Evolutionary conservation across 2,329 filamentous ascomycete species (phyloP).

Genomic region (Fusarium staphyleae): DNA sequence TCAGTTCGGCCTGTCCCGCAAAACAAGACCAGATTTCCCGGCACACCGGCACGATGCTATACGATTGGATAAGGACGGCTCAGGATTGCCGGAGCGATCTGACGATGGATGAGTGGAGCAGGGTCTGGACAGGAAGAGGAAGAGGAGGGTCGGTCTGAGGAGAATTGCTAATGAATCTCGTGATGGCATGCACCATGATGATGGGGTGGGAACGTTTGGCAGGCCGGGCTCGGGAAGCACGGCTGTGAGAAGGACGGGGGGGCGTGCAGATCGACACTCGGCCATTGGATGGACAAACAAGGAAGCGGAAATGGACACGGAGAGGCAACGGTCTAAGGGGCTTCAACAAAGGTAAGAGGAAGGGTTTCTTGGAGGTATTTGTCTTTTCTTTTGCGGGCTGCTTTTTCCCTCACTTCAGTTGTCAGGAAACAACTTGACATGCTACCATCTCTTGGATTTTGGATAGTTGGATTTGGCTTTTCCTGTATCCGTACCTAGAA

Average conservation of each 20-base stretch:
- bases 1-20: slow-evolving; percentile 15
- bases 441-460: no score
- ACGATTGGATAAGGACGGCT: slow-evolving; percentile 10
- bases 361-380: not conserved
- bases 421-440: no score
- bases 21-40: slow-evolving; percentile 15
- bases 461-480: slow-evolving; percentile 18
- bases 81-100: slow-evolving; percentile 4
- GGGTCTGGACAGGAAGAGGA: slow-evolving; percentile 13
- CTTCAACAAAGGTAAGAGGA: slow-evolving; percentile 17
- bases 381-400: slow-evolving; percentile 4
- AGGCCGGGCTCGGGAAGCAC: slow-evolving; percentile 35
- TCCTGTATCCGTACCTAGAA: slow-evolving; percentile 16
- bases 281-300: slow-evolving; percentile 27
- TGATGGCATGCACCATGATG: slow-evolving; percentile 38
- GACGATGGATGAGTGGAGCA: slow-evolving; percentile 22
- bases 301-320: slow-evolving; percentile 15
- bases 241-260: slow-evolving; percentile 23
- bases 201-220: slow-evolving; percentile 20
- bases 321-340: slow-evolving; percentile 12
- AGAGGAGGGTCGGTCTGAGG: slow-evolving; percentile 17
- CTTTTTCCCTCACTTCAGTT: slow-evolving; percentile 5
- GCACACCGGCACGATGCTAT: slow-evolving; percentile 31
- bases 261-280: slow-evolving; percentile 27
- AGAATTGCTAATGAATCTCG: slow-evolving; percentile 5